Evolutionary conservation across 106 monocot genomes (phyloP), one percentile per base, ranked within the genome.

Genomic region (Platanthera guangdongensis): DNA sequence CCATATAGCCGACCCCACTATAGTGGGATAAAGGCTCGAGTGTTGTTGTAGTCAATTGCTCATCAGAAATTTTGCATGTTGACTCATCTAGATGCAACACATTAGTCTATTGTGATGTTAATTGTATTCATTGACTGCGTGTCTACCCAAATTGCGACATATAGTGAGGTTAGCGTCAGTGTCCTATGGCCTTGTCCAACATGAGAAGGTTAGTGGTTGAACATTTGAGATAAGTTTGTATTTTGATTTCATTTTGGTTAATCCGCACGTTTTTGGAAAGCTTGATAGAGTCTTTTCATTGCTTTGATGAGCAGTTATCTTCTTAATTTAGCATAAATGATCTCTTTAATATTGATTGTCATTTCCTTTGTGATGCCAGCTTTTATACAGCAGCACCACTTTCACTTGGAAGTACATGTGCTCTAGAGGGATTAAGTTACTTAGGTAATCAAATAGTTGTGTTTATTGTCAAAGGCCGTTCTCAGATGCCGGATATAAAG

Each of bases 341-440:
- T 7, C 21, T 21, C n/a, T 62, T 19, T 3, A 62, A 62, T 9
- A 22, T 62, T 21, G n/a, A 21, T 62, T 62, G 7, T 7, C 6
- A 21, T 65, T 65, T 60, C 16, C 53, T 72, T 81, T 77, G 51
- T 73, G 59, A 48, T 67, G 19, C 73, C 73, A 90, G 90, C 80
- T 93, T 78, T 78, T 93, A 96, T 77, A 83, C 78, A 11, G 87
- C 78, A 62, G 93, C 89, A 72, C 96, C 93, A 74, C 51, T 96
- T 52, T 93, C 96, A 16, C 70, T 96, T 77, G 84, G 80, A 48
- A 80, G 87, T 72, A 76, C 77, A 52, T 82, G 79, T 85, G 70
- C 74, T 50, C 51, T 59, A 47, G 88, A 90, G 69, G 83, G 77
- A 51, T 7, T 85, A 8, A 78, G 12, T 51, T 91, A 91, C 77